These are phyloP conservation scores for Phialemoniopsis sp. DNA, from an alignment of 2,329 filamentous ascomycete genomes.

Conservation along the genomic window DNA sequence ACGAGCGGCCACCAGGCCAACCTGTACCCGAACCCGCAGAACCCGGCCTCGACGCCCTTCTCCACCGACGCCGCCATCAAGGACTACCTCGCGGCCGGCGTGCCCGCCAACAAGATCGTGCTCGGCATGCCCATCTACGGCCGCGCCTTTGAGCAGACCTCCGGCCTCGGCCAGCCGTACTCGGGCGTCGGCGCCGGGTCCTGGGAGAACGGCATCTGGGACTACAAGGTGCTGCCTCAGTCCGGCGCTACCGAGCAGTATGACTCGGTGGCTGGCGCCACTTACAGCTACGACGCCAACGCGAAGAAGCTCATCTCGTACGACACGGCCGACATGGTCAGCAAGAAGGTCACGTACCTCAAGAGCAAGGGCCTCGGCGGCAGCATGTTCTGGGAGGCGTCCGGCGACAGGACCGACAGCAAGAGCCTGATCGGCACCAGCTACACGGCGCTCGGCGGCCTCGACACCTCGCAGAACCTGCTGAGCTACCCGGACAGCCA, in stretches of 20 bases:
- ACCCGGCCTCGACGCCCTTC: constrained; percentile 62
- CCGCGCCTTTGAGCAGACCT: constrained; percentile 60
- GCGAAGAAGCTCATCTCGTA: constrained; percentile 67
- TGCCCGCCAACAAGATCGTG: constrained; percentile 63
- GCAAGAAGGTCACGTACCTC: constrained; percentile 63
- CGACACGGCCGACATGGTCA: constrained; percentile 57
- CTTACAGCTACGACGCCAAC: constrained; percentile 64
- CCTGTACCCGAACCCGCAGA: constrained; percentile 50
- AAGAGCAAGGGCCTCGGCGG: constrained; percentile 61
- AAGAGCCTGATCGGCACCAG: constrained; percentile 56
- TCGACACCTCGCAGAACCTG: constrained; percentile 44
- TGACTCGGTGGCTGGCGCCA: constrained; percentile 56
- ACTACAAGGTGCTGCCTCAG: constrained; percentile 73
- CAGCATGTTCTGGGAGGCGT: constrained; percentile 84
- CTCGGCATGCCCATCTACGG: constrained; percentile 80
- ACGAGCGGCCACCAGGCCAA: constrained; percentile 68
- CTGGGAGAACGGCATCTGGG: constrained; percentile 74
- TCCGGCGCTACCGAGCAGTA: constrained; percentile 52
- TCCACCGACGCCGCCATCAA: constrained; percentile 61
- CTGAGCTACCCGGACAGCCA: constrained; percentile 48
- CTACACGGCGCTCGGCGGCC: constrained; percentile 33
- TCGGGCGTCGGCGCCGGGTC: constrained; percentile 61
- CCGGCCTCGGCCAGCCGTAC: constrained; percentile 62
- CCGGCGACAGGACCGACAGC: constrained; percentile 56
- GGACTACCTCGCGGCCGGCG: constrained; percentile 60